Evolutionary conservation across 2,329 filamentous ascomycete species (phyloP).

Genomic region (Colletotrichum sp.): DNA sequence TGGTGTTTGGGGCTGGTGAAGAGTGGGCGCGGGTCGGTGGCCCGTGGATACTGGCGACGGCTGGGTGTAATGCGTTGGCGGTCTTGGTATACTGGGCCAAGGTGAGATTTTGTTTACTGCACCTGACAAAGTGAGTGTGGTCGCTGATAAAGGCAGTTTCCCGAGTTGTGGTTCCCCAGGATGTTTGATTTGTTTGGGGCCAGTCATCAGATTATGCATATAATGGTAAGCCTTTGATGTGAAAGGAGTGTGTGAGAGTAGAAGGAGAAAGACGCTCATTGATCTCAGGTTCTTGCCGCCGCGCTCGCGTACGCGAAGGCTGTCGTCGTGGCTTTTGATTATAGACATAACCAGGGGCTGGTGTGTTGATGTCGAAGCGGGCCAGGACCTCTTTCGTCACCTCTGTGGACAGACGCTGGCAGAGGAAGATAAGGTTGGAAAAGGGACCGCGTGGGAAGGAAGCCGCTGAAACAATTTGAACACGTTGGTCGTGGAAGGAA

Average conservation of each 20-base stretch:
- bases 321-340: background rate
- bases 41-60: slow-evolving; percentile 3
- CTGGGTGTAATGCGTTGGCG: slow-evolving; percentile 2
- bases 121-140: background rate
- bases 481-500: no score
- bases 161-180: slow-evolving; percentile 46
- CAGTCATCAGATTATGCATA: slow-evolving; percentile 54
- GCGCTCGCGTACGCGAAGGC: slow-evolving; percentile 7
- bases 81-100: slow-evolving; percentile 14
- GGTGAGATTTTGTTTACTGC: background rate
- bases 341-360: background rate
- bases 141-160: slow-evolving; percentile 33
- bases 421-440: background rate
- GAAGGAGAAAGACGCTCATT: background rate
- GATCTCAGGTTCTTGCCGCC: slow-evolving; percentile 31
- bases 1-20: background rate
- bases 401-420: rapidly evolving
- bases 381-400: background rate
- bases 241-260: background rate
- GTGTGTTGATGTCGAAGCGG: background rate
- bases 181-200: slow-evolving; percentile 50
- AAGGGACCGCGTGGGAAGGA: background rate
- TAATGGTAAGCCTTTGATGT: slow-evolving; percentile 36
- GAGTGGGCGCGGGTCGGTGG: slow-evolving; percentile 3
- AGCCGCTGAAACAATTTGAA: background rate